A percentile compares a stretch with the other conserved stretches of the same genome.
Evolutionary conservation across 2,329 filamentous ascomycete genomes (phyloP).

Genomic region (Fusarium humuli): DNA sequence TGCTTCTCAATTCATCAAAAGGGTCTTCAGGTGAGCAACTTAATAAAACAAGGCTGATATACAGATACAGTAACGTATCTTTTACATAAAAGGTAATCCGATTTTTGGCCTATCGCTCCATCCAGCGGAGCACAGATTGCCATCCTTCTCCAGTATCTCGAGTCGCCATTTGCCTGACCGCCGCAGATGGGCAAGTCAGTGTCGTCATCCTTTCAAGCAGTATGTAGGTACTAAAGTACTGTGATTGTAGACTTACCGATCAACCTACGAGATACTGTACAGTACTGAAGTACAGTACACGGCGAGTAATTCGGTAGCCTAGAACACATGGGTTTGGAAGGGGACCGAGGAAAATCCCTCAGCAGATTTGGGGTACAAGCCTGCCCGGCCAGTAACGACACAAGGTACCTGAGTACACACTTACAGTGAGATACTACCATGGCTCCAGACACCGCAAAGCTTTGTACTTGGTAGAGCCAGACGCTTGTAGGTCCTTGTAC

Average conservation of each 20-base stretch:
- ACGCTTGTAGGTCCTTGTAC: background rate
- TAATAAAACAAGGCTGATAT: slow-evolving; percentile 20
- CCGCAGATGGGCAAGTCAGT: slow-evolving; percentile 41
- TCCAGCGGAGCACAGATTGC: slow-evolving; percentile 20
- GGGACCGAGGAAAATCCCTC: slow-evolving; percentile 47
- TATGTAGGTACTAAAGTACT: background rate
- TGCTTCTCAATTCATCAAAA: slow-evolving; percentile 11
- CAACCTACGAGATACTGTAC: background rate
- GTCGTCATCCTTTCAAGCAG: slow-evolving; percentile 43
- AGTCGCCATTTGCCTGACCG: slow-evolving; percentile 48
- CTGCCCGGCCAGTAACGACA: slow-evolving; percentile 37
- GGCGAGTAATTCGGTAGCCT: slow-evolving; percentile 23
- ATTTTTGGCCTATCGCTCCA: slow-evolving; percentile 1
- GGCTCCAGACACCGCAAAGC: slow-evolving; percentile 29
- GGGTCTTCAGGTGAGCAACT: slow-evolving; percentile 9
- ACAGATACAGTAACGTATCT: background rate
- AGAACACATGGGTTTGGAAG: slow-evolving; percentile 37
- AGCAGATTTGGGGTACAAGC: slow-evolving; percentile 42
- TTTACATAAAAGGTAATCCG: slow-evolving; percentile 32
- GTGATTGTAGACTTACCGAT: background rate
- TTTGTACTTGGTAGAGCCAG: slow-evolving; percentile 30
- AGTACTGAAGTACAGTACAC: slow-evolving; percentile 36
- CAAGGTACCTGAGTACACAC: slow-evolving; percentile 43
- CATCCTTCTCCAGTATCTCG: slow-evolving; percentile 39
- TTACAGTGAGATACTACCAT: background rate